These are phyloP conservation scores for Suillus sp. DNA, from an alignment of 768 basidiomycete species.

Conservation along the genomic window DNA sequence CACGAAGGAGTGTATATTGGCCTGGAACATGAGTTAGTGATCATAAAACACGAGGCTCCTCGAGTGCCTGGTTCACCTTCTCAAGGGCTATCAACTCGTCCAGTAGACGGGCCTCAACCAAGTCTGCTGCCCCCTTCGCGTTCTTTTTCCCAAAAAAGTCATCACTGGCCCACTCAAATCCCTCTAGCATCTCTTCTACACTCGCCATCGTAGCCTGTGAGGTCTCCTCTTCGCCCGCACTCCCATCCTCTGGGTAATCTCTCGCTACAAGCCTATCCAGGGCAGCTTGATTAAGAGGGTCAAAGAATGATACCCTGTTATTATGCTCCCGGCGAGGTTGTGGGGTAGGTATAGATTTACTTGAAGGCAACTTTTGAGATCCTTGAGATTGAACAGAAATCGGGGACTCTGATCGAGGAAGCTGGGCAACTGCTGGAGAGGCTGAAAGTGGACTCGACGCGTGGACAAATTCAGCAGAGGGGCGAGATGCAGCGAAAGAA, in stretches of 20 bases:
- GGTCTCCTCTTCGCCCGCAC: conserved; percentile 68
- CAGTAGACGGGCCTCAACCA: conserved; percentile 86
- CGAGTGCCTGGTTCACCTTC: conserved; percentile 55
- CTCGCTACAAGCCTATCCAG: conserved; percentile 69
- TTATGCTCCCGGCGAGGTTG: conserved; percentile 58
- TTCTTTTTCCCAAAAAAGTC: conserved; percentile 69
- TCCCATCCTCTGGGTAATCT: conserved; percentile 47
- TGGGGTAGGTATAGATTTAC: conserved; percentile 33
- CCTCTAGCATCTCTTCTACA: conserved; percentile 98
- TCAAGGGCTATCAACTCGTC: conserved; percentile 93
- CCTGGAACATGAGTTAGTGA: conserved; percentile 47
- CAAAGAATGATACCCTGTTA: conserved; percentile 80
- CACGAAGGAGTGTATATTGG: conserved; percentile 95
- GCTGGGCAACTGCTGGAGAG: conserved; percentile 13
- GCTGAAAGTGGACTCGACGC: conserved; percentile 23
- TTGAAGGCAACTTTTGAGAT: conserved; percentile 30
- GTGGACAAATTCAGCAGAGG: conserved; percentile 25
- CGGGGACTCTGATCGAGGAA: conserved; percentile 24
- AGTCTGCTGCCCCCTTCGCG: conserved; percentile 76
- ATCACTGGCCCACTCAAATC: conserved; percentile 94
- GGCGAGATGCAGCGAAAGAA: conserved; percentile 16
- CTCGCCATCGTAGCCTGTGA: conserved; percentile 82
- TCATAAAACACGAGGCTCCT: conserved; percentile 4
- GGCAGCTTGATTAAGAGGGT: conserved; percentile 72
- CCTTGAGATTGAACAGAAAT: conserved; percentile 19